Evolutionary conservation across 805 yeast genomes (phyloP), one percentile per base, ranked within the genome.

Genomic region (Lachancea dasiensis): DNA sequence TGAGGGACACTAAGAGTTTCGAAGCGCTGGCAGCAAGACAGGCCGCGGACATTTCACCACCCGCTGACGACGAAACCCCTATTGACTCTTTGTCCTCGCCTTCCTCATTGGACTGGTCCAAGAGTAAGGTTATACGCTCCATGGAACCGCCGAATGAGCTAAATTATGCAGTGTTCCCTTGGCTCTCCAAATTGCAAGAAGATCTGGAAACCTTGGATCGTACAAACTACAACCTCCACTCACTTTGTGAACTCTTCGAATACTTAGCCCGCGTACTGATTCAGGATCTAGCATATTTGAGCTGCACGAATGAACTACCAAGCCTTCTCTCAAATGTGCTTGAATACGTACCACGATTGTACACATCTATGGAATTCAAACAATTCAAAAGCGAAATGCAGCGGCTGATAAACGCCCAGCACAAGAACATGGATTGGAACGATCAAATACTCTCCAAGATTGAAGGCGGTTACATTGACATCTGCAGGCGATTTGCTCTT

Each of bases 221-320:
- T 31, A 52, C 61, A 5, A 60, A 58, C 38, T 60, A 60, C 42
- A 51, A 51, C 34, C 32, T 60, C 30, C 52, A 54, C 37, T 56
- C 63, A 2, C 41, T 60, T 13, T 48, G 52, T 30, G 64, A 60
- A 43, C 36, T 60, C 27, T 60, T 60, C 29, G 57, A 60, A 31
- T 60, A 54, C 34, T 41, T 60, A 38, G 63, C 54, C 2, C 48
- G 41, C 16, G 43, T 52, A 3, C 43, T 56, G 4, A 42, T 60
- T 6, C 64, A 60, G 38, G 64, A 60, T 44, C 31, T 60, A 21
- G 48, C 49, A 25, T 55, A 42, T 32, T 38, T 58, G 17, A 55
- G 49, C 35, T 46, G 50, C 26, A 47, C 51, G 34, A 44, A 54
- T 14, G 28, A 35, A 11, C 31, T 56, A 14, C 43, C 57, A 31